Conservation (phyloP, 768 basidiomycete genomes). For the Saitozyma podzolica region DNA sequence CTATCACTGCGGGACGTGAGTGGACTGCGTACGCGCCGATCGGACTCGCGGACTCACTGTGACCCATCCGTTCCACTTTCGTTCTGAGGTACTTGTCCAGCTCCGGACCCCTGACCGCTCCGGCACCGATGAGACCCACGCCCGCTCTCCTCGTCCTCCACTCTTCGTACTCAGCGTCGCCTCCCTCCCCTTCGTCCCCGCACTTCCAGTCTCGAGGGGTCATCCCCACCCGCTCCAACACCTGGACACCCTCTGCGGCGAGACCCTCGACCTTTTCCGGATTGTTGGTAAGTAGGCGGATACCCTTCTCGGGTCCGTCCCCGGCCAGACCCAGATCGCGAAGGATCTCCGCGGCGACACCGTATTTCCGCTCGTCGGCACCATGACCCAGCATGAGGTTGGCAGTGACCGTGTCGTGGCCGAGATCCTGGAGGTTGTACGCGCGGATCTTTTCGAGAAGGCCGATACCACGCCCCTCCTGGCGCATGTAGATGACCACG, state of each 20-base stretch:
- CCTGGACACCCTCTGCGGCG: slow-evolving; percentile 73
- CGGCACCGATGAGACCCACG: slow-evolving; percentile 77
- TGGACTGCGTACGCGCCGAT: neutral
- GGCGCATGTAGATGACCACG: slow-evolving; percentile 89
- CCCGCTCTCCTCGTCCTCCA: slow-evolving; percentile 60
- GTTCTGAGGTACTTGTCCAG: slow-evolving; percentile 93
- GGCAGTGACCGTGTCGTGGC: slow-evolving; percentile 97
- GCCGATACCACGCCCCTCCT: slow-evolving; percentile 97
- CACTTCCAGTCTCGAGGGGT: slow-evolving; percentile 82
- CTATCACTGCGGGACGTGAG: slow-evolving; percentile 28
- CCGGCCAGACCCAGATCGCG: slow-evolving; percentile 77
- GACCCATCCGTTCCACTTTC: slow-evolving; percentile 96
- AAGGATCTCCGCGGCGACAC: slow-evolving; percentile 84
- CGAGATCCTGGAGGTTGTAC: slow-evolving; percentile 96
- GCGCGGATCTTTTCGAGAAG: slow-evolving; percentile 92
- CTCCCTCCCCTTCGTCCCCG: slow-evolving; percentile 26
- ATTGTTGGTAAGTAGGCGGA: slow-evolving; percentile 91
- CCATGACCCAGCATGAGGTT: slow-evolving; percentile 92
- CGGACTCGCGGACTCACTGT: slow-evolving; percentile 54
- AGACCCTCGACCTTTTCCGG: slow-evolving; percentile 93
- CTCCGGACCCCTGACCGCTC: slow-evolving; percentile 75
- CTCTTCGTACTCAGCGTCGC: slow-evolving; percentile 44
- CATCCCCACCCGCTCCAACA: slow-evolving; percentile 88
- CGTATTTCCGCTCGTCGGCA: slow-evolving; percentile 92
- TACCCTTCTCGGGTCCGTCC: slow-evolving; percentile 54